These are phyloP conservation scores for Xylariales sp. DNA, from an alignment of 2,329 filamentous ascomycete species.

Conservation along the genomic window DNA sequence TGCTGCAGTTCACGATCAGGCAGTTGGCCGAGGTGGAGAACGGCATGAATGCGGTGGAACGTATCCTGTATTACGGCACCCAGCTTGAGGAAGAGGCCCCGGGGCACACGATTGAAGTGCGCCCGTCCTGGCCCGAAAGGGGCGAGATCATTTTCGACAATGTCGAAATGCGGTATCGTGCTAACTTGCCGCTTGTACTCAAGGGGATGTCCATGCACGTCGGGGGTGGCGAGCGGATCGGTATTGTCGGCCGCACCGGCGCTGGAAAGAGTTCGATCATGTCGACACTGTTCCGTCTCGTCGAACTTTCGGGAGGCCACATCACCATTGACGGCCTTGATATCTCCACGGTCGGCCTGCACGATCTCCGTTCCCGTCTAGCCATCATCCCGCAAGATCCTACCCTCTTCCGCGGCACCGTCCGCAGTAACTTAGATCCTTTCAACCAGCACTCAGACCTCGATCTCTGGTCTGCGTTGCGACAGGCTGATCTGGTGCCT, in stretches of 20 bases:
- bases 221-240: conserved; percentile 70
- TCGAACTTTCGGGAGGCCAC: conserved; percentile 57
- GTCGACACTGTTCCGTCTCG: conserved; percentile 74
- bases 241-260: conserved; percentile 76
- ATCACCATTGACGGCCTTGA: conserved; percentile 64
- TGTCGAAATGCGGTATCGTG: conserved; percentile 75
- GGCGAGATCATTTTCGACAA: conserved; percentile 75
- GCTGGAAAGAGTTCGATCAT: conserved; percentile 83
- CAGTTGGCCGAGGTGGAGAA: conserved; percentile 96
- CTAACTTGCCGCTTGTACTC: conserved; percentile 67
- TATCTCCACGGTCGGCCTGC: conserved; percentile 69
- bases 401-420: conserved; percentile 75
- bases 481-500: conserved; percentile 68
- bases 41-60: conserved; percentile 95
- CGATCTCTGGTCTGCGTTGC: conserved; percentile 71
- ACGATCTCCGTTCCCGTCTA: conserved; percentile 69
- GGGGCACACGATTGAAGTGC: conserved; percentile 68
- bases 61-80: conserved; percentile 84
- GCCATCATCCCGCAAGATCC: conserved; percentile 84
- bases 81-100: conserved; percentile 86
- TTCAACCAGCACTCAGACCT: conserved; percentile 75
- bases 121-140: conserved; percentile 74
- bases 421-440: conserved; percentile 75
- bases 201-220: conserved; percentile 69
- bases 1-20: conserved; percentile 92